Conservation (phyloP, 2,329 filamentous ascomycete species). For the Xylariaceae sp. region DNA sequence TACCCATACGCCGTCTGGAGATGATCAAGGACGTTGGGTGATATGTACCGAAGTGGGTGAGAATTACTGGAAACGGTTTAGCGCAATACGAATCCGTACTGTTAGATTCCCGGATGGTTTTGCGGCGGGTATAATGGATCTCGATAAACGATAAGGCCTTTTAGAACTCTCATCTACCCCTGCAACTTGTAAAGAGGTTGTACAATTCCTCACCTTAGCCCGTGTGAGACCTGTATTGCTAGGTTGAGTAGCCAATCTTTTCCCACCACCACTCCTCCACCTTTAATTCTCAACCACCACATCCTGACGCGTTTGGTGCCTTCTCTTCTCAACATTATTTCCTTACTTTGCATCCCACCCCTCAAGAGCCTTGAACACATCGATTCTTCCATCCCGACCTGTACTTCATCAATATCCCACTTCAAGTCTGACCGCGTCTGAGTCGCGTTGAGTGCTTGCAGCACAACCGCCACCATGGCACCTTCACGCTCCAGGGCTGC, state of each 20-base stretch:
- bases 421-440: conserved; percentile 39
- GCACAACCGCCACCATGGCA: conserved; percentile 41
- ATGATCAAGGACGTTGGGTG: too few relatives aligned
- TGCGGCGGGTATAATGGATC: too few relatives aligned
- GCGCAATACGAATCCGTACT: too few relatives aligned
- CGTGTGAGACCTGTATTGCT: neutral
- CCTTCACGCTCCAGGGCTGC: conserved; percentile 49
- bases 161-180: too few relatives aligned
- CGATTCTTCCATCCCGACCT: neutral
- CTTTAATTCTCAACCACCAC: conserved; percentile 18
- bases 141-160: too few relatives aligned
- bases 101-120: too few relatives aligned
- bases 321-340: conserved; percentile 3
- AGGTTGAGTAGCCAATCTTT: conserved; percentile 14
- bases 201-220: neutral
- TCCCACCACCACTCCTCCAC: conserved; percentile 15
- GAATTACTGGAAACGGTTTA: too few relatives aligned
- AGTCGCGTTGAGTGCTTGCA: conserved; percentile 53
- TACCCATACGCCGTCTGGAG: too few relatives aligned
- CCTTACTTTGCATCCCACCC: neutral
- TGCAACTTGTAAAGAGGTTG: neutral
- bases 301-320: conserved; percentile 15
- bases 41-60: too few relatives aligned
- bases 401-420: conserved; percentile 3
- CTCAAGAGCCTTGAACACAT: neutral